Evolutionary conservation across 805 yeast species (phyloP).

Genomic region (Barnettozyma populi): DNA sequence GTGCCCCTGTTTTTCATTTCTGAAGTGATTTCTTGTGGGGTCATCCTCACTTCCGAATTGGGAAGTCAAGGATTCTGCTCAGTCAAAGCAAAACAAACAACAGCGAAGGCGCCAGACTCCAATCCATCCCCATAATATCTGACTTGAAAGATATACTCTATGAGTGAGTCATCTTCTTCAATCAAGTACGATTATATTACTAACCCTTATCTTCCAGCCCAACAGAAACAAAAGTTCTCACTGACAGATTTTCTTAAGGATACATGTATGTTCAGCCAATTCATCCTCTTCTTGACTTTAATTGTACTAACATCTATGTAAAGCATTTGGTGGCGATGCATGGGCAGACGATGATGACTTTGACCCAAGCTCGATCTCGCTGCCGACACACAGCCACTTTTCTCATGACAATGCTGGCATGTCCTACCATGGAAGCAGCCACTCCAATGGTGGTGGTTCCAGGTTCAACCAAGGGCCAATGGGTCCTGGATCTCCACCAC

Average conservation of each 20-base stretch:
- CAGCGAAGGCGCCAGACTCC: not conserved
- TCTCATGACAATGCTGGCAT: constrained; percentile 3
- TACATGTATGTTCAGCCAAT: constrained; percentile 13
- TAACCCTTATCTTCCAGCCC: constrained; percentile 3
- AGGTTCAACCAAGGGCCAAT: not conserved
- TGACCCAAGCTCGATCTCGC: constrained; percentile 55
- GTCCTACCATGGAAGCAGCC: constrained; percentile 8
- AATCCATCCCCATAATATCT: not conserved
- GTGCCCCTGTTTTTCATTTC: too few relatives aligned
- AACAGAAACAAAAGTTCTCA: constrained; percentile 23
- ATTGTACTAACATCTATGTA: not conserved
- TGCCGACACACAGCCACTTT: constrained; percentile 27
- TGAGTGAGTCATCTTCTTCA: not conserved
- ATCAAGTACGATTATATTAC: not conserved
- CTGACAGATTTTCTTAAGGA: constrained; percentile 23
- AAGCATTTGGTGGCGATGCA: constrained; percentile 37
- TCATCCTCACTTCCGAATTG: constrained; percentile 1
- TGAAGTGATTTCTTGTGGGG: not conserved
- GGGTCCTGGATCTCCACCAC: constrained; percentile 42
- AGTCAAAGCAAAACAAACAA: not conserved
- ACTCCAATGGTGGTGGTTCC: not conserved
- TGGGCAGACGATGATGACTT: constrained; percentile 69
- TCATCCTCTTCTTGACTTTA: not conserved
- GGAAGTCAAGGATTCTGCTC: constrained; percentile 9
- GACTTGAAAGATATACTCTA: not conserved